Conservation (phyloP, 257 asterid genomes). For the Lithospermum erythrorhizon region DNA sequence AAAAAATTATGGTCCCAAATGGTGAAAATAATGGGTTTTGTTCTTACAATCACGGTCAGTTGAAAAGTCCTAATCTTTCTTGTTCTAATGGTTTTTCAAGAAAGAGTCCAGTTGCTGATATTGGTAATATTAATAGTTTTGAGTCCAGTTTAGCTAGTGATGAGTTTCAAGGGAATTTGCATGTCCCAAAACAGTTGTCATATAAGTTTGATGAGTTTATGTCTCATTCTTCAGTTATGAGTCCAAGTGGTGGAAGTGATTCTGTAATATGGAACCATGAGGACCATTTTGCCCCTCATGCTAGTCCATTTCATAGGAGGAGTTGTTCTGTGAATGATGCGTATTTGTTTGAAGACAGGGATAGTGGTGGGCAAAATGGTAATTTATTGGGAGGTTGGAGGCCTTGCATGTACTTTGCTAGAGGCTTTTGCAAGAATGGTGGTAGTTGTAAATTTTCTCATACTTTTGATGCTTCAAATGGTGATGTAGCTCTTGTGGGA, state of each 20-base stretch:
- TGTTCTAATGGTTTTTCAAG: conserved; percentile 12
- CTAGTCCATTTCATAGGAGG: conserved; percentile 36
- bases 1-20: conserved; percentile 21
- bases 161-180: too few species aligned
- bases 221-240: conserved; percentile 8
- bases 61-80: conserved; percentile 23
- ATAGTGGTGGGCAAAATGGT: conserved; percentile 21
- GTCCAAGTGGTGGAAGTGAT: conserved; percentile 88
- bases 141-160: neutral
- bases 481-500: too few species aligned
- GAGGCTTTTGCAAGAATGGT: conserved; percentile 78
- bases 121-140: too few species aligned
- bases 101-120: conserved; percentile 8
- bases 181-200: too few species aligned
- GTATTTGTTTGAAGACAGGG: conserved; percentile 33
- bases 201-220: too few species aligned
- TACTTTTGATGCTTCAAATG: conserved; percentile 5
- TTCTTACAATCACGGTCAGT: neutral
- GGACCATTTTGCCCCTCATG: conserved; percentile 13
- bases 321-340: conserved; percentile 83
- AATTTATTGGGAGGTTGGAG: conserved; percentile 39
- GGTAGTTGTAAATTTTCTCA: conserved; percentile 57
- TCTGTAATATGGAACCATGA: conserved; percentile 52
- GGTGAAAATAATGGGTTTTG: conserved; percentile 32
- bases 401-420: conserved; percentile 70